A percentile compares a stretch with the other conserved stretches of the same genome.
phyloP scores from a whole-genome alignment of 108 stramenopile genomes.

The Pseudonitzschia multistriata region DNA sequence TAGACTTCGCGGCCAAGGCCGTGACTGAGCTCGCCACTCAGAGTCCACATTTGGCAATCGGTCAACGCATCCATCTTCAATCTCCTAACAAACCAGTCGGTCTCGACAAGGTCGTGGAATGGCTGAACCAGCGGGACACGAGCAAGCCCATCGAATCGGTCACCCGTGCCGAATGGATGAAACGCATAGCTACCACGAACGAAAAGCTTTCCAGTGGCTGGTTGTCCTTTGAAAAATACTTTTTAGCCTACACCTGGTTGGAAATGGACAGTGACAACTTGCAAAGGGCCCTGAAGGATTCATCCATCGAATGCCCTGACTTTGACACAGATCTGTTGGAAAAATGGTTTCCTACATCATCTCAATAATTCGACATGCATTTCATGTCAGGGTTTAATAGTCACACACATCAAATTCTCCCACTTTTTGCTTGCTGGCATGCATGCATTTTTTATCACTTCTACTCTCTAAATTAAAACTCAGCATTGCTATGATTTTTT shows the following conservation, averaged over 20 bases:
- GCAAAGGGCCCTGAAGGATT: slow-evolving; percentile 15
- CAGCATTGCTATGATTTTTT: too few relatives aligned
- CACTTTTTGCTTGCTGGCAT: too few relatives aligned
- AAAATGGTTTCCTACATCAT: slow-evolving; percentile 11
- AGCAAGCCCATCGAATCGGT: slow-evolving; percentile 24
- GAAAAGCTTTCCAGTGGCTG: slow-evolving; percentile 29
- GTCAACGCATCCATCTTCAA: slow-evolving; percentile 36
- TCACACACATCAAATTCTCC: too few relatives aligned
- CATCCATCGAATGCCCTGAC: slow-evolving; percentile 5
- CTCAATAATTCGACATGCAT: too few relatives aligned
- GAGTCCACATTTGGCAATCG: slow-evolving; percentile 24
- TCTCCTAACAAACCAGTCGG: slow-evolving; percentile 22
- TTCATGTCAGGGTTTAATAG: too few relatives aligned
- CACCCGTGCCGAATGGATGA: slow-evolving; percentile 23
- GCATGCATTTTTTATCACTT: too few relatives aligned
- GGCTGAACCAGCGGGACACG: slow-evolving; percentile 17
- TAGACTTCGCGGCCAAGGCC: slow-evolving; percentile 73
- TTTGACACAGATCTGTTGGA: slow-evolving; percentile 10
- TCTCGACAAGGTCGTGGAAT: slow-evolving; percentile 19
- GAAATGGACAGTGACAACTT: slow-evolving; percentile 31
- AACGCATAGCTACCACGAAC: slow-evolving; percentile 12
- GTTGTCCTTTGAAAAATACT: slow-evolving; percentile 34
- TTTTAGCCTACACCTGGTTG: slow-evolving; percentile 33
- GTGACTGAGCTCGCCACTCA: slow-evolving; percentile 46
- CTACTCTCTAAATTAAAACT: too few relatives aligned